Evolutionary conservation across 805 yeast genomes (phyloP).

Genomic region (Yamadazyma sp.): DNA sequence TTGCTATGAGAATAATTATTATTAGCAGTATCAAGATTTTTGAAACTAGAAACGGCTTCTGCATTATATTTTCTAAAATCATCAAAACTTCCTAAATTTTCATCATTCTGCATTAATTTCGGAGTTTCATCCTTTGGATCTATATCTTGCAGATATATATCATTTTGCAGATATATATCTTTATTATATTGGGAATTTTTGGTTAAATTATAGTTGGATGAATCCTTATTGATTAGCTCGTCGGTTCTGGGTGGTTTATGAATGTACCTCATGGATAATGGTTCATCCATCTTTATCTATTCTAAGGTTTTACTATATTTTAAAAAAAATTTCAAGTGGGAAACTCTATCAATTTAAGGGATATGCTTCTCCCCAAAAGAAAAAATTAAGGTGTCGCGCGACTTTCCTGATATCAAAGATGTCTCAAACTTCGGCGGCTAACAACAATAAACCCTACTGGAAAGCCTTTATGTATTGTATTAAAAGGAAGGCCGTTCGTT

Average conservation of each 20-base stretch:
- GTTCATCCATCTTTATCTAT: conserved; percentile 10
- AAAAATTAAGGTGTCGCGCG: too few species aligned
- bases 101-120: background rate
- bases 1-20: background rate
- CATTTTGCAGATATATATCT: background rate
- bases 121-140: background rate
- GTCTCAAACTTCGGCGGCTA: too few species aligned
- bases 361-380: too few species aligned
- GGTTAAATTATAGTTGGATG: background rate
- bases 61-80: background rate
- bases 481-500: too few species aligned
- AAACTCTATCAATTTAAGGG: too few species aligned
- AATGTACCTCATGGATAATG: conserved; percentile 31
- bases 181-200: conserved; percentile 6
- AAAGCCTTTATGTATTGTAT: too few species aligned
- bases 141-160: background rate
- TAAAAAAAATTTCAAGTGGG: too few species aligned
- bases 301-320: too few species aligned
- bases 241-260: conserved; percentile 38
- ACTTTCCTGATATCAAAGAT: too few species aligned
- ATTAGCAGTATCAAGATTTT: background rate
- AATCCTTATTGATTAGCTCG: conserved; percentile 20
- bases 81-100: background rate
- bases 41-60: background rate
- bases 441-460: too few species aligned